A percentile compares a stretch with the other conserved stretches of the same genome.
Conservation (phyloP, 495 filamentous ascomycete species). For the Podospora conica region DNA sequence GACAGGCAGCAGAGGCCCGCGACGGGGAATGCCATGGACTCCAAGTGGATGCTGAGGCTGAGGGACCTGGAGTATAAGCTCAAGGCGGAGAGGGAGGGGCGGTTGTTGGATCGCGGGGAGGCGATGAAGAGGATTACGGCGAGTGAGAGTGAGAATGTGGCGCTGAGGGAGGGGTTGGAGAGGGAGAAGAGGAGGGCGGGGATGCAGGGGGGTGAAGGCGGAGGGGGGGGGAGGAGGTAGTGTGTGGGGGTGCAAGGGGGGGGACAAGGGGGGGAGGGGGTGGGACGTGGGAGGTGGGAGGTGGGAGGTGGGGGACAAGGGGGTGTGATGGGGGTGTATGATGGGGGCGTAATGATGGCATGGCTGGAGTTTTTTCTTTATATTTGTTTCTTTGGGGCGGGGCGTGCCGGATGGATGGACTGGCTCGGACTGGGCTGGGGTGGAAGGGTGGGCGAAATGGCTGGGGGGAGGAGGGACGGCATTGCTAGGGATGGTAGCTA, state of each 20-base stretch:
- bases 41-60: slow-evolving; percentile 75
- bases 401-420: too few species aligned
- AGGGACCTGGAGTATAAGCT: slow-evolving; percentile 82
- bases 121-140: slow-evolving; percentile 82
- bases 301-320: not conserved
- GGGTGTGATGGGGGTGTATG: not conserved
- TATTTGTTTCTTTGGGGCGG: too few species aligned
- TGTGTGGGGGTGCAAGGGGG: not conserved
- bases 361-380: too few species aligned
- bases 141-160: slow-evolving; percentile 68
- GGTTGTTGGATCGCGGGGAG: slow-evolving; percentile 73
- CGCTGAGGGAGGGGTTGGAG: slow-evolving; percentile 63
- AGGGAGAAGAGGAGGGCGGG: slow-evolving; percentile 34
- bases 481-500: too few species aligned
- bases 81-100: slow-evolving; percentile 84
- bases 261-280: too few species aligned
- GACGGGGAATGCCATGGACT: slow-evolving; percentile 39
- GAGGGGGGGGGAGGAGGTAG: not conserved
- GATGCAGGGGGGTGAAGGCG: not conserved
- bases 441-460: too few species aligned
- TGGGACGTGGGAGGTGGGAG: too few species aligned
- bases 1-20: not conserved
- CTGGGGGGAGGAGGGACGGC: too few species aligned
- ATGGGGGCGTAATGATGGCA: too few species aligned
- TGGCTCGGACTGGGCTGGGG: too few species aligned